Conservation (phyloP, 108 stramenopile genomes). For the Phaeodactylum tricornutum region DNA sequence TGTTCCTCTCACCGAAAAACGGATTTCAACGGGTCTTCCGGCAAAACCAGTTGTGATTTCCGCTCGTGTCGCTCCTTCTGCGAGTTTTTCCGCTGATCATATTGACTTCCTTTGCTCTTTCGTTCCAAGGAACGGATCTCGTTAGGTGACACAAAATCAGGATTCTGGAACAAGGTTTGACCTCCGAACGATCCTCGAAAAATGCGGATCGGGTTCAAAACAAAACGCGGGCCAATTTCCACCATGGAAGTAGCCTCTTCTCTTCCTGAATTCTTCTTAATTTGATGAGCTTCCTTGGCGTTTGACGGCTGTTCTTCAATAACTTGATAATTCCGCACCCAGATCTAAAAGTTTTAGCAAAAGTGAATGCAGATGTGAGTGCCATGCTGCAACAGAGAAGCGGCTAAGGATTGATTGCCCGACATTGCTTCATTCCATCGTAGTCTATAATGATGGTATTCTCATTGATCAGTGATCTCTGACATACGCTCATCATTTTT, state of each 20-base stretch:
- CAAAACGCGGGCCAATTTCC: constrained; percentile 98
- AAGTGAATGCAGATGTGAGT: constrained; percentile 1
- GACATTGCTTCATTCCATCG: constrained; percentile 84
- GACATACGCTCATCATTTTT: constrained; percentile 92
- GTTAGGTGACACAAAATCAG: constrained; percentile 91
- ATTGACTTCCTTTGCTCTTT: constrained; percentile 65
- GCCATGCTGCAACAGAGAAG: not conserved
- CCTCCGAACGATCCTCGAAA: constrained; percentile 98
- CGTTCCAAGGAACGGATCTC: constrained; percentile 64
- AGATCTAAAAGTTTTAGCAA: constrained; percentile 55
- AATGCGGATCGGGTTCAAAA: constrained; percentile 93
- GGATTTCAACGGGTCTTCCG: constrained; percentile 72
- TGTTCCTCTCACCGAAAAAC: constrained; percentile 67
- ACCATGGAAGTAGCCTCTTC: constrained; percentile 80
- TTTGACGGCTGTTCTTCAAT: constrained; percentile 79
- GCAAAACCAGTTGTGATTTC: constrained; percentile 61
- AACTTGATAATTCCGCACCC: constrained; percentile 98
- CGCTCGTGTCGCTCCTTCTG: constrained; percentile 69
- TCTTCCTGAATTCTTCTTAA: constrained; percentile 69
- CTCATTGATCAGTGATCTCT: constrained; percentile 56
- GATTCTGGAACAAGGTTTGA: constrained; percentile 89
- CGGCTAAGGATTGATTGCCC: not conserved
- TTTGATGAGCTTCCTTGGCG: constrained; percentile 62
- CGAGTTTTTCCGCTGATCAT: constrained; percentile 66
- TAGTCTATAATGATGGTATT: constrained; percentile 64